Evolutionary conservation across 768 basidiomycete genomes (phyloP), one percentile per base, ranked within the genome.

Genomic region (Naganishia vishniacii): DNA sequence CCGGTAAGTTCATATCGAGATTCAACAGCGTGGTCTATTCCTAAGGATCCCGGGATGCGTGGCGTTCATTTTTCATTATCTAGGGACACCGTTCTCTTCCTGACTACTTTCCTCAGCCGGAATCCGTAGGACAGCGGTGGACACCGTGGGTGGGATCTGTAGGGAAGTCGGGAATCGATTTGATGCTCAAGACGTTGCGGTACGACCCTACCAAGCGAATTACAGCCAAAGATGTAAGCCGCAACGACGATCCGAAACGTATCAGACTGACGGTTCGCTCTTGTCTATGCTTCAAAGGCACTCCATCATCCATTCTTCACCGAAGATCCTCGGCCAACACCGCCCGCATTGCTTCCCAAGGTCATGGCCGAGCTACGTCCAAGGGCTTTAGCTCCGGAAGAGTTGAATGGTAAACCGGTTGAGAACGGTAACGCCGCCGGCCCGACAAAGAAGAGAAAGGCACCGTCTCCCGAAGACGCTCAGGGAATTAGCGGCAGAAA

Each of bases 121-220:
- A 88, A 89, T 91, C 73, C 88, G 89, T 1, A 88, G 87, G 51
- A 7, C 65, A 67, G 42, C 41, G 61, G 2, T 67, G 65, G 76
- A 83, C 86, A 13, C 86, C 86, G 16, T 80, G 97, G 59, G 94
- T 99, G 80, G 89, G 89, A 0, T 93, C 92, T 7, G 90, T 93
- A 1, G 89, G 85, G 45, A 83, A 85, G 7, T 91, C 93, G 65
- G 85, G 90, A 0, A 79, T 95, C 41, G 91, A 90, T 68, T 81
- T 98, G 12, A 82, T 97, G 32, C 82, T 80, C 64, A 86, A 84
- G 72, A 88, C 89, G 71, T 80, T 99, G 20, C 79, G 84, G 18
- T 97, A 88, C 70, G 91, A 98, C 72, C 95, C 95, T 4, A 81
- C 84, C 34, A 85, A 83, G 69, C 85, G 95, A 15, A 86, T 91